A percentile compares a stretch with the other conserved stretches of the same genome.
These are phyloP conservation scores for Aphanoascus verrucosus DNA, from an alignment of 2,329 filamentous ascomycete species.

Conservation along the genomic window DNA sequence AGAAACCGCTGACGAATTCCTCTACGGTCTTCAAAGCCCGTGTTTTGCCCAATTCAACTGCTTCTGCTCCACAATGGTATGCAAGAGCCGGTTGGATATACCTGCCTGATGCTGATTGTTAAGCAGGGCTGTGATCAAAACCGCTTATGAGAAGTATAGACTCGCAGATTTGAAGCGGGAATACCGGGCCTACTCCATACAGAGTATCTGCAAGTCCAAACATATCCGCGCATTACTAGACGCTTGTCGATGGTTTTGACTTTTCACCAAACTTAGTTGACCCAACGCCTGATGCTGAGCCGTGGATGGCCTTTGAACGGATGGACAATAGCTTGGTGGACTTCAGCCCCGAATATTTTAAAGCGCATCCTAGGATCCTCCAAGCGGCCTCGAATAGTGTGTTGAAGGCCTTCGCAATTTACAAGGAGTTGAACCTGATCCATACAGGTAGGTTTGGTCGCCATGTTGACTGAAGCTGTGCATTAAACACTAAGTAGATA, in stretches of 20 bases:
- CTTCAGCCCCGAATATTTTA: slow-evolving; percentile 8
- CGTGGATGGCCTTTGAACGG: slow-evolving; percentile 14
- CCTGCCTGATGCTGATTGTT: slow-evolving; percentile 6
- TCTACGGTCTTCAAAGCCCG: slow-evolving; percentile 11
- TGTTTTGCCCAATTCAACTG: slow-evolving; percentile 8
- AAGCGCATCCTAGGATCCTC: slow-evolving; percentile 11
- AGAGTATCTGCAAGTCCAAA: slow-evolving; percentile 6
- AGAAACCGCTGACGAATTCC: slow-evolving; percentile 11
- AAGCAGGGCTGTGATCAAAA: slow-evolving; percentile 11
- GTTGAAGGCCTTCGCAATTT: slow-evolving; percentile 11
- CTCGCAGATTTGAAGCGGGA: slow-evolving; percentile 9
- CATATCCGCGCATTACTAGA: slow-evolving; percentile 9
- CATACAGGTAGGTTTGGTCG: slow-evolving; percentile 10
- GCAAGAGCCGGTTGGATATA: slow-evolving; percentile 1
- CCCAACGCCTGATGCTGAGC: slow-evolving; percentile 7
- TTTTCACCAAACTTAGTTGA: neutral
- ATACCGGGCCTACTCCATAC: slow-evolving; percentile 9
- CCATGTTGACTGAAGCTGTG: slow-evolving; percentile 1
- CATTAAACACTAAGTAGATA: slow-evolving; percentile 6
- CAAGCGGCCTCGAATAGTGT: slow-evolving; percentile 9
- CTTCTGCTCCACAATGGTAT: slow-evolving; percentile 8
- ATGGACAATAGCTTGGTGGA: slow-evolving; percentile 11
- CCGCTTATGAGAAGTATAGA: slow-evolving; percentile 7
- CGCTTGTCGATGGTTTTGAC: slow-evolving; percentile 11
- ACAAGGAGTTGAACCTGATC: slow-evolving; percentile 11